A percentile compares a stretch with the other conserved stretches of the same genome.
These are phyloP conservation scores for Pascua guehoae DNA, from an alignment of 1,284 basidiomycete species.

Conservation along the genomic window DNA sequence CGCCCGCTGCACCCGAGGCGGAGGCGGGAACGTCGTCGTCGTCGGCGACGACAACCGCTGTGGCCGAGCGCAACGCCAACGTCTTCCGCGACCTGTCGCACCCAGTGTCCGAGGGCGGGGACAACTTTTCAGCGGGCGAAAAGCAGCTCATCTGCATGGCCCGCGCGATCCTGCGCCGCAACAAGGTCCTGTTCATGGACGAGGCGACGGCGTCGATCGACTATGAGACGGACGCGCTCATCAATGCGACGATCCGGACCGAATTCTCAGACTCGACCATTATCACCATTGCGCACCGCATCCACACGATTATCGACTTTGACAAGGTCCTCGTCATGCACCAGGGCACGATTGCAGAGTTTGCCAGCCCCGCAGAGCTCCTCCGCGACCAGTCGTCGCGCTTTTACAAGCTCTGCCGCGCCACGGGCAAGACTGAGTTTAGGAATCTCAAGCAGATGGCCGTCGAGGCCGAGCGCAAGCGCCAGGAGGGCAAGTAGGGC, in stretches of 20 bases:
- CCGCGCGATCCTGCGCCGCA: slow-evolving; percentile 70
- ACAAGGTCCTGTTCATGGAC: slow-evolving; percentile 75
- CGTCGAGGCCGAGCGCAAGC: slow-evolving; percentile 34
- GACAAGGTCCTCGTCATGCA: slow-evolving; percentile 65
- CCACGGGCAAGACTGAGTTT: slow-evolving; percentile 76
- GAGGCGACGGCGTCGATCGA: slow-evolving; percentile 64
- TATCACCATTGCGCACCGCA: slow-evolving; percentile 60
- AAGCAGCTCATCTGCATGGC: slow-evolving; percentile 83
- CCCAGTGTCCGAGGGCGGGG: slow-evolving; percentile 64
- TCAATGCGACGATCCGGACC: slow-evolving; percentile 50
- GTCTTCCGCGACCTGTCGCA: slow-evolving; percentile 84
- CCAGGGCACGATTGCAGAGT: slow-evolving; percentile 67
- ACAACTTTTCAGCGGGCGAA: slow-evolving; percentile 88
- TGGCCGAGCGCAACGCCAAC: slow-evolving; percentile 66
- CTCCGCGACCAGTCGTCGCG: slow-evolving; percentile 63
- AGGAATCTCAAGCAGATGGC: slow-evolving; percentile 55
- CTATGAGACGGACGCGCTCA: slow-evolving; percentile 58
- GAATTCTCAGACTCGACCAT: slow-evolving; percentile 60
- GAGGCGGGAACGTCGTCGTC: slow-evolving; percentile 21
- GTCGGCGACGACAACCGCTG: slow-evolving; percentile 26
- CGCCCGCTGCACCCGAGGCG: slow-evolving; percentile 49
- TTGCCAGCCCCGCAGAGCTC: slow-evolving; percentile 68
- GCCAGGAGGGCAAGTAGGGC: slow-evolving; percentile 5
- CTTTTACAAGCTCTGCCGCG: slow-evolving; percentile 75
- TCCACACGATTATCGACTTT: slow-evolving; percentile 75